A percentile compares a stretch with the other conserved stretches of the same genome.
phyloP scores from a whole-genome alignment of 2,329 filamentous ascomycete genomes.

The Byssothecium circinans region DNA sequence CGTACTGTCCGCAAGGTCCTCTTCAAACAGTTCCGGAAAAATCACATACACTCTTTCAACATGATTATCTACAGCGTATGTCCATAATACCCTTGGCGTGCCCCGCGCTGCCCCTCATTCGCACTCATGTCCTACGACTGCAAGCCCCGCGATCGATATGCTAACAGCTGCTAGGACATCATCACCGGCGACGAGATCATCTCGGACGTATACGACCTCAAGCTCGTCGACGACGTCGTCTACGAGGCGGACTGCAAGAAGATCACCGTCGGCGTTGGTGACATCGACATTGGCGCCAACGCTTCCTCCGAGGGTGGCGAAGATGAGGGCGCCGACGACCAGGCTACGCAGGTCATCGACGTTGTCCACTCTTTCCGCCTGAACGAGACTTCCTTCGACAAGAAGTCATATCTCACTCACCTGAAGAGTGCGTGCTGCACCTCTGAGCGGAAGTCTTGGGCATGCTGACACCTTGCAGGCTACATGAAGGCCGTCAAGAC shows the following conservation, averaged over 20 bases:
- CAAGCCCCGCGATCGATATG: neutral
- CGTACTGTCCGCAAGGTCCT: neutral
- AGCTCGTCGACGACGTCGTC: constrained; percentile 74
- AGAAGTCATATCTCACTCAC: constrained; percentile 81
- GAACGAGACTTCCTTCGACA: constrained; percentile 76
- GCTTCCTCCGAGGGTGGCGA: constrained; percentile 90
- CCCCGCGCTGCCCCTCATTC: constrained; percentile 20
- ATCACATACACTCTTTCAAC: constrained; percentile 31
- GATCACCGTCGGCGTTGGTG: constrained; percentile 76
- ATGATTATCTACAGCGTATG: constrained; percentile 64
- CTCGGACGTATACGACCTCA: constrained; percentile 89
- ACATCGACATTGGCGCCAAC: constrained; percentile 90
- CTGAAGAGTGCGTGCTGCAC: constrained; percentile 69
- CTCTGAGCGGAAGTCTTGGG: neutral
- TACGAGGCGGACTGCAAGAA: constrained; percentile 93
- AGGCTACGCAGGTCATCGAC: constrained; percentile 79
- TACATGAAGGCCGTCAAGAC: constrained; percentile 95
- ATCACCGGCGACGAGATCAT: constrained; percentile 92
- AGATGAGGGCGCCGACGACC: constrained; percentile 75
- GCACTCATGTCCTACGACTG: too few relatives aligned
- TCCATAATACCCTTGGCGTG: constrained; percentile 7
- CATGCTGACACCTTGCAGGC: constrained; percentile 49
- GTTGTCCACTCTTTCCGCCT: constrained; percentile 91
- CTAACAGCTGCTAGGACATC: constrained; percentile 68
- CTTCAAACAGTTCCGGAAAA: constrained; percentile 7